Base-by-base conservation (phyloP, 2,329 filamentous ascomycete genomes). In the Teratosphaeria epicoccoides region DNA sequence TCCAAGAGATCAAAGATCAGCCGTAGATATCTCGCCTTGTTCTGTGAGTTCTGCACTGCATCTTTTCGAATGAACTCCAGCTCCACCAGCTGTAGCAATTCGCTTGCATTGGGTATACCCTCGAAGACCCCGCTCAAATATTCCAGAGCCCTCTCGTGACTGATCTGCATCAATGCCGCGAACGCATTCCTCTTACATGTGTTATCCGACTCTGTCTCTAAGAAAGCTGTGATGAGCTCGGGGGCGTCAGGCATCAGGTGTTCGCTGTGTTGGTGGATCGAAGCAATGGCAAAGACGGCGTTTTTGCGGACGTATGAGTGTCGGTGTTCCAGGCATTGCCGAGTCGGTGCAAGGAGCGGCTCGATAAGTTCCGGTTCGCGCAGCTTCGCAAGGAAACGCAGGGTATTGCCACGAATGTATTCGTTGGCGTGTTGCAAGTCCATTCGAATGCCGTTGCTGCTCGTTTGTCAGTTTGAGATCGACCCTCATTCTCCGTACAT, bases 121-220 rank as follows among this genome's bases (percentile, higher is more conserved):
- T 97, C 93, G 60, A 98, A 95, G 2, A 94, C 87, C 26, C 82
- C 81, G 70, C 85, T 90, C 44, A 98, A 75, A 67, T 95, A 97
- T 61, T 87, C 80, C 37, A 97, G 75, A 0, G 93, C 90, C 67
- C 90, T 91, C 58, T 96, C 88, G 68, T 97, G 93, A 70, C 87
- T 93, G 64, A 98, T 95, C 61, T 83, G 87, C 58, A 87, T 81
- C 45, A 98, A 78, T 10, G 93, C 90, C 33, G 89, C 89, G 68
- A 98, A 97, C 6, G 91, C 93, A 70, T 98, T 98, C 66, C 93
- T 82, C 79, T 96, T 97, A 82, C 91, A 97, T 24, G 93, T 97
- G 49, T 87, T 82, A 66, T 98, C 93, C 61, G 81, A 94, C 73
- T 98, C 93, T 50, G 83, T 81, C 61, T 91, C 87, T 54, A 98